Conservation (phyloP, 305 asterid genomes). For the Fraxinus greggii region DNA sequence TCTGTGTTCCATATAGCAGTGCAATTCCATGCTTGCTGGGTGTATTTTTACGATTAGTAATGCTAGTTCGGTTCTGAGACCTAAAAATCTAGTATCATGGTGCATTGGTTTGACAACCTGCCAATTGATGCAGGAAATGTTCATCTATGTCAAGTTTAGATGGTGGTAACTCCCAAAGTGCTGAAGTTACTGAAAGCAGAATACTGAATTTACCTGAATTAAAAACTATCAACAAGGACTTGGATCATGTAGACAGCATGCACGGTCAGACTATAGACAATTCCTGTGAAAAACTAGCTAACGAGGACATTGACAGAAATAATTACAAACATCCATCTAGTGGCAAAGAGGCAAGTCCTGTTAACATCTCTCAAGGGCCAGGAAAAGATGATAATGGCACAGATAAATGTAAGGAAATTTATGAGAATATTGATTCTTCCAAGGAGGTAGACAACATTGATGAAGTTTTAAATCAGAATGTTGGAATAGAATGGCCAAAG, state of each 20-base stretch:
- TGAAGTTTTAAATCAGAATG: conserved; percentile 2
- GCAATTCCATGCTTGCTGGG: neutral
- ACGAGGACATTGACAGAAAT: neutral
- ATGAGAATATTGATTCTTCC: neutral
- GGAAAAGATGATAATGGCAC: neutral
- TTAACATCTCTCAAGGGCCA: neutral
- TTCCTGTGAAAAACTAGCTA: conserved; percentile 14
- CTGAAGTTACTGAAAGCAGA: neutral
- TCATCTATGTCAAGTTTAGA: conserved; percentile 18
- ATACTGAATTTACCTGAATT: neutral
- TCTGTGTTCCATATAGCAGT: neutral
- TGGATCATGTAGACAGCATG: conserved; percentile 19
- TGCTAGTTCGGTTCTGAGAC: neutral
- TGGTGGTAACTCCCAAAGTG: conserved; percentile 12
- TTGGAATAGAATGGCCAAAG: conserved; percentile 13
- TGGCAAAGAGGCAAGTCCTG: conserved; percentile 7
- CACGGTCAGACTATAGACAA: neutral
- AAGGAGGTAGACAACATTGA: neutral
- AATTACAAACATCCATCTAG: conserved; percentile 5
- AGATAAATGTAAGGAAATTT: neutral
- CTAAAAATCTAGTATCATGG: neutral
- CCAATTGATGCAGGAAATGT: conserved; percentile 32
- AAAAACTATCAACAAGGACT: conserved; percentile 6
- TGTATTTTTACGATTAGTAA: neutral
- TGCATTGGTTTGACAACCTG: conserved; percentile 11